These are phyloP conservation scores for Aurinia saxatilis DNA, from an alignment of 345 rosid species.

Conservation along the genomic window DNA sequence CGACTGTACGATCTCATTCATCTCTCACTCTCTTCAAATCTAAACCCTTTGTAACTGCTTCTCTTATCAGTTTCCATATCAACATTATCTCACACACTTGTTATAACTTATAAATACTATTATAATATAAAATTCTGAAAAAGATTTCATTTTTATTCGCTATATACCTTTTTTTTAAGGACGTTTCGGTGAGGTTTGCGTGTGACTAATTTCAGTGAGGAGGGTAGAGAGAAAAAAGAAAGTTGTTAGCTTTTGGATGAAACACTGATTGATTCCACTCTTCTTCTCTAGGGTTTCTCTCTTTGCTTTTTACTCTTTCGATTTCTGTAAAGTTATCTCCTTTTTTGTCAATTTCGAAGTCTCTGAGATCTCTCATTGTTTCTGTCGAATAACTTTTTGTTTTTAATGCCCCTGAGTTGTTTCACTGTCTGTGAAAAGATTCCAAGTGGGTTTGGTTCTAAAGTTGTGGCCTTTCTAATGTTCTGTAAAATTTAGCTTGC, in stretches of 20 bases:
- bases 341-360: background rate
- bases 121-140: no score
- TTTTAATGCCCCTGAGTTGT: no score
- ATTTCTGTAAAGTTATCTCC: background rate
- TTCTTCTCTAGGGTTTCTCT: constrained; percentile 20
- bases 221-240: background rate
- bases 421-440: no score
- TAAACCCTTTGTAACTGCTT: constrained; percentile 3
- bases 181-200: constrained; percentile 13
- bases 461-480: no score
- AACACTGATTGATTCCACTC: constrained; percentile 25
- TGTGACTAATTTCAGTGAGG: background rate
- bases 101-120: background rate
- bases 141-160: background rate
- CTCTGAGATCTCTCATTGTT: constrained; percentile 10
- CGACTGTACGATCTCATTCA: constrained; percentile 14
- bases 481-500: no score
- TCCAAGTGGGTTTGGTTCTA: no score
- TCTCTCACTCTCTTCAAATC: background rate
- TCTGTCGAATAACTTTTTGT: constrained; percentile 10
- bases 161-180: background rate
- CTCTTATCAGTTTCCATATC: constrained; percentile 1
- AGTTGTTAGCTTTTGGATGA: constrained; percentile 20
- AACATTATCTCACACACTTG: constrained; percentile 1
- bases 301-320: background rate